Percentiles rank a stretch among this genome's conserved stretches.
These are phyloP conservation scores for Fusarium tanahbumbuense DNA, from an alignment of 2,329 filamentous ascomycete species.

Conservation along the genomic window DNA sequence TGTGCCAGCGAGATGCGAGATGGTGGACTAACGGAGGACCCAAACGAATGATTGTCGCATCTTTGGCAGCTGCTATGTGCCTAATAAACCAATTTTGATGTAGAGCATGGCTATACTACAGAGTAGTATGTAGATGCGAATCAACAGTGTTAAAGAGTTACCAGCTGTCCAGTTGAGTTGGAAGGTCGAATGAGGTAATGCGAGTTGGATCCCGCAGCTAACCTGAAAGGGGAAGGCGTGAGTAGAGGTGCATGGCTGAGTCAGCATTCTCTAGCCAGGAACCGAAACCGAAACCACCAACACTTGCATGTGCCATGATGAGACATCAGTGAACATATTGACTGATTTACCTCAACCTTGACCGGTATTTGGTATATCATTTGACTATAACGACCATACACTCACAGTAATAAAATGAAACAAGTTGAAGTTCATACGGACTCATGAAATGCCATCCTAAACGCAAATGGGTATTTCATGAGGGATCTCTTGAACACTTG, in stretches of 20 bases:
- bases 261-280: slow-evolving; percentile 7
- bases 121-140: slow-evolving; percentile 27
- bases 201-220: not conserved
- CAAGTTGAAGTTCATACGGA: not conserved
- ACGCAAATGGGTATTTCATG: not conserved
- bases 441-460: not conserved
- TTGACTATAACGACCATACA: not conserved
- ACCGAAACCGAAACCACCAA: not conserved
- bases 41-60: slow-evolving; percentile 57
- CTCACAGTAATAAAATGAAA: not conserved
- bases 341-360: not conserved
- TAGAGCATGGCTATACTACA: slow-evolving; percentile 48
- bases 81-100: slow-evolving; percentile 37
- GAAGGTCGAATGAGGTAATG: slow-evolving; percentile 48
- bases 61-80: slow-evolving; percentile 52
- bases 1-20: slow-evolving; percentile 22
- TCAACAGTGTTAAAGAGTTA: slow-evolving; percentile 38
- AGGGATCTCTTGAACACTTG: not conserved
- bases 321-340: not conserved
- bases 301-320: not conserved
- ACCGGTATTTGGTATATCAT: not conserved
- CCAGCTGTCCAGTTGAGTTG: slow-evolving; percentile 48
- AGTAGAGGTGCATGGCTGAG: not conserved
- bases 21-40: slow-evolving; percentile 53
- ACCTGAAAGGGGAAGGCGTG: slow-evolving; percentile 22